Evolutionary conservation across 1,139 yeast genomes (phyloP).

Genomic region (Candida sp.): DNA sequence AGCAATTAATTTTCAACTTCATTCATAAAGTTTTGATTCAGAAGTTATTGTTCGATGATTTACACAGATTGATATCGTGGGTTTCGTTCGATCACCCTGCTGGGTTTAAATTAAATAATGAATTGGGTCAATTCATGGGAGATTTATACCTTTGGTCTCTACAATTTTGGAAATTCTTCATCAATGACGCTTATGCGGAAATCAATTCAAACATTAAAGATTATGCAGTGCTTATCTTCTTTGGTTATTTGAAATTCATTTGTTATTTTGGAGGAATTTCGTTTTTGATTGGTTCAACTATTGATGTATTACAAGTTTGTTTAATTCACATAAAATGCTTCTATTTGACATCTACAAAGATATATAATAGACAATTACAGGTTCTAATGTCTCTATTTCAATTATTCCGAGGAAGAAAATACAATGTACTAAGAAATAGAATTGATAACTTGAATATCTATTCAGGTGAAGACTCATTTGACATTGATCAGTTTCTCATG

Average conservation of each 20-base stretch:
- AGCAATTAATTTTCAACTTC: constrained; percentile 25
- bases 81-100: constrained; percentile 83
- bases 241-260: constrained; percentile 10
- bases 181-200: constrained; percentile 10
- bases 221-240: background rate
- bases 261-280: constrained; percentile 64
- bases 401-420: constrained; percentile 86
- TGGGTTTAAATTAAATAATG: constrained; percentile 88
- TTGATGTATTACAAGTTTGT: constrained; percentile 62
- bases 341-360: constrained; percentile 73
- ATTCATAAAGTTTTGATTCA: constrained; percentile 36
- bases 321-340: constrained; percentile 76
- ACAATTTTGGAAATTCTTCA: constrained; percentile 53
- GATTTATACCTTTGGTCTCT: constrained; percentile 86
- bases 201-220: background rate
- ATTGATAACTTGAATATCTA: constrained; percentile 56
- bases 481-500: constrained; percentile 78
- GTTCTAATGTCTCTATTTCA: constrained; percentile 74
- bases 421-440: constrained; percentile 78
- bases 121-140: constrained; percentile 81
- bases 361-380: constrained; percentile 73
- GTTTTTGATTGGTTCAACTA: constrained; percentile 58
- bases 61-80: constrained; percentile 60
- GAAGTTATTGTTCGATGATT: constrained; percentile 24
- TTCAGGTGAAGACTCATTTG: constrained; percentile 56